Percentiles rank a stretch among this genome's conserved stretches.
Evolutionary conservation across 352 stramenopile genomes (phyloP).

Genomic region (Blastocystis sp.): DNA sequence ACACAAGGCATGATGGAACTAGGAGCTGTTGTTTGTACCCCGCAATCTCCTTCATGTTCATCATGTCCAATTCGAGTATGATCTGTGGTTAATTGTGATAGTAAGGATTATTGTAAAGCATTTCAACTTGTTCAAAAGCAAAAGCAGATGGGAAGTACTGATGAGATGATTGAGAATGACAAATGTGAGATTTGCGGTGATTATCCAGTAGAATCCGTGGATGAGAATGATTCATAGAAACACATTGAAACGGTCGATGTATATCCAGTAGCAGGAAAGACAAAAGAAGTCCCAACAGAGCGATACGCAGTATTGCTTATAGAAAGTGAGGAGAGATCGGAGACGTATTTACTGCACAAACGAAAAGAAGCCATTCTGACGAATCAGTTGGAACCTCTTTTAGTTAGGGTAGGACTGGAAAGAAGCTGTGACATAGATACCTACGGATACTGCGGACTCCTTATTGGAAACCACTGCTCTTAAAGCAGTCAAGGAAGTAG

Average conservation of each 20-base stretch:
- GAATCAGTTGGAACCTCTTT: conserved; percentile 42
- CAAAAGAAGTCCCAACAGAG: conserved; percentile 39
- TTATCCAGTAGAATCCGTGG: background rate
- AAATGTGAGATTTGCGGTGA: conserved; percentile 7
- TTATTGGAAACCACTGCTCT: background rate
- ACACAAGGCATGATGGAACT: conserved; percentile 99
- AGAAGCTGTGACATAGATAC: background rate
- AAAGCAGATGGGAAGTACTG: background rate
- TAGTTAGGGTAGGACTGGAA: background rate
- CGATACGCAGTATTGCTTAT: conserved; percentile 31
- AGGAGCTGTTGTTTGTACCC: conserved; percentile 88
- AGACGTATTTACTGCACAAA: background rate
- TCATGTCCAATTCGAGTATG: conserved; percentile 70
- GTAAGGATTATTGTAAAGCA: conserved; percentile 24
- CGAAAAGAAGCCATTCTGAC: conserved; percentile 30
- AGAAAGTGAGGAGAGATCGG: background rate
- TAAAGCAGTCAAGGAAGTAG: background rate
- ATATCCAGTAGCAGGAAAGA: conserved; percentile 23
- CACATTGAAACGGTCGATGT: background rate
- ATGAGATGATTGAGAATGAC: background rate
- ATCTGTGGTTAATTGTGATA: background rate
- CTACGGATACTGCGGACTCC: background rate
- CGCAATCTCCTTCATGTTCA: conserved; percentile 69
- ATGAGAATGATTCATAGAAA: background rate
- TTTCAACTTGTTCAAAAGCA: background rate